These are phyloP conservation scores for Rhizopus delemar DNA, from an alignment of 371 early-diverging fungal species.

Conservation along the genomic window DNA sequence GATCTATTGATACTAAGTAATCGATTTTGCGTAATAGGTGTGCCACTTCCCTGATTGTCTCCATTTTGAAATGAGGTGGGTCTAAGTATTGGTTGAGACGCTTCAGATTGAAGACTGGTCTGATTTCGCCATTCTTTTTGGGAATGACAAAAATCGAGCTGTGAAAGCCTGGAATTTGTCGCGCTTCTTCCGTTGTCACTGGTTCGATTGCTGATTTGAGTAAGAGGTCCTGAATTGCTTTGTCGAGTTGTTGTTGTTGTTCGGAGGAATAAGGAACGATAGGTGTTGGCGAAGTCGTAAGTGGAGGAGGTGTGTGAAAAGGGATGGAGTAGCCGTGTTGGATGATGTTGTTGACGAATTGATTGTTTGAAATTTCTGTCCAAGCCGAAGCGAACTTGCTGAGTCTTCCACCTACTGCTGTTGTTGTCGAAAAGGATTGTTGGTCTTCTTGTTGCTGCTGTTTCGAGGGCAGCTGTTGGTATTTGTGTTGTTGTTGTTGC, in stretches of 20 bases:
- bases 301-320: not conserved
- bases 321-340: constrained; percentile 5
- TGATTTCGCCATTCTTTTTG: constrained; percentile 24
- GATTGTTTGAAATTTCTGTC: constrained; percentile 5
- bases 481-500: not conserved
- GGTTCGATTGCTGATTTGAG: constrained; percentile 19
- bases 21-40: constrained; percentile 13
- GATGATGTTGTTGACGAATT: constrained; percentile 8
- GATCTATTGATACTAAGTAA: constrained; percentile 18
- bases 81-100: constrained; percentile 23
- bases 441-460: not conserved
- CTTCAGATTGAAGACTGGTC: constrained; percentile 33
- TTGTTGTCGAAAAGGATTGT: constrained; percentile 13
- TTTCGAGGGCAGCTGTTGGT: too few relatives aligned
- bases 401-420: constrained; percentile 19
- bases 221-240: constrained; percentile 3
- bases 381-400: constrained; percentile 11
- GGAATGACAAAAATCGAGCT: constrained; percentile 32
- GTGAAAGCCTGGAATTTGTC: constrained; percentile 12
- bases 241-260: constrained; percentile 1
- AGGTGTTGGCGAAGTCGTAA: not conserved
- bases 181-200: not conserved
- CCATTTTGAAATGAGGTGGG: constrained; percentile 38
- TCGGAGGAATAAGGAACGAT: not conserved
- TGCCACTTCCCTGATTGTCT: constrained; percentile 27